Base-by-base conservation (phyloP, 2,329 filamentous ascomycete species). In the Tympanopsis confertula region DNA sequence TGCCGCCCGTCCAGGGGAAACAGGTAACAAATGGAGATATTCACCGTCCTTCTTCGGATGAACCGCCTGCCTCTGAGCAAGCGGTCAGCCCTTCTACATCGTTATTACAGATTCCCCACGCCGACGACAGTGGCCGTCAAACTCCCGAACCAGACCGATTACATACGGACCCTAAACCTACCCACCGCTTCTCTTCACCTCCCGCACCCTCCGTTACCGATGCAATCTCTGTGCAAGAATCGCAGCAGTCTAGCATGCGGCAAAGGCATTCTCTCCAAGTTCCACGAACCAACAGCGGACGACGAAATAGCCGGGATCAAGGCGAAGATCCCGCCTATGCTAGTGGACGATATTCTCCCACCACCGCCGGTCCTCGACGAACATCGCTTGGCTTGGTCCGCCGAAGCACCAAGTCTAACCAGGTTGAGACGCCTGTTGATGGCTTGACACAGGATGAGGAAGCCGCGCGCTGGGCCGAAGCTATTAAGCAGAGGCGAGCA, bases 371-470 rank as follows among this genome's bases (percentile, higher is more conserved):
- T 10, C 10, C 17, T 15, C 30, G 30, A 7, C 30, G 30, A 17
- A 33, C 30, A 7, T 33, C 30, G 7, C 7, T 33, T 7, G 17
- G 30, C 30, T 17, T 33, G 7, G 30, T 17, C 15, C 30, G 30
- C 7, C 30, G 30, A 33, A 18, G 10, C 7, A 33, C 30, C 12
- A 10, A 17, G 17, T 12, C 30, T 7, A 33, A 33, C 15, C 30
- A 33, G 7, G 10, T 15, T 7, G 30, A 33, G 7, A 12, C 30
- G 15, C 7, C 17, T 18, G 12, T 15, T 7, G 89, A 96, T 47
- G 89, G 95, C 48, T 65, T 88, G 15, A 69, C 79, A 2, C 84
- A 82, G 14, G 89, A 96, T 53, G 89, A 95, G 49, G 89, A 96
- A 53, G 87, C 89, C 26, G 71, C 84, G 41, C 75, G 87, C 39